Conservation (phyloP, 2,329 filamentous ascomycete species). For the Trichoderma hamatum region DNA sequence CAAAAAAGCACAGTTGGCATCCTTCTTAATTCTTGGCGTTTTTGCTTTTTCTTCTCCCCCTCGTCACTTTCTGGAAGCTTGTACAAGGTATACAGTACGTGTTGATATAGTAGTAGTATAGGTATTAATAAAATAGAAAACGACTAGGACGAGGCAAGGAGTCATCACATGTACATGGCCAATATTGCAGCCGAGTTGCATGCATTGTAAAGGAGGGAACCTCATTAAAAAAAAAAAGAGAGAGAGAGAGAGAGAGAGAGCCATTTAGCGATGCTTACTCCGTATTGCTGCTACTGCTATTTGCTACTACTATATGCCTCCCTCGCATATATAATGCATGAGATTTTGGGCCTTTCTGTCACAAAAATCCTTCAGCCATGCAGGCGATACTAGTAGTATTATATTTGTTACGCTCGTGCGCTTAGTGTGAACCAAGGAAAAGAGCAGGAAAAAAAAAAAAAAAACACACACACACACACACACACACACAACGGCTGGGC, state of each 20-base stretch:
- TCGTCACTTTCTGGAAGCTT: neutral
- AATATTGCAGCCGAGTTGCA: neutral
- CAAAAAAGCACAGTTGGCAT: neutral
- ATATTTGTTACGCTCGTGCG: neutral
- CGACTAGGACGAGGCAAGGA: neutral
- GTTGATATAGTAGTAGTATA: neutral
- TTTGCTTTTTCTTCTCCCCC: neutral
- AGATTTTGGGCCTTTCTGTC: neutral
- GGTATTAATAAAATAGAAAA: neutral
- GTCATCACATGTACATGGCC: neutral
- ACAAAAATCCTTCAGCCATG: slow-evolving; percentile 9
- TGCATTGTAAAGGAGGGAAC: neutral
- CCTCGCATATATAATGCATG: slow-evolving; percentile 1
- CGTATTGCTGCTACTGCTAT: neutral
- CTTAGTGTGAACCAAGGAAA: neutral
- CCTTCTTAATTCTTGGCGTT: neutral
- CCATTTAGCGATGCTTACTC: slow-evolving; percentile 3
- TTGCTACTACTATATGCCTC: neutral
- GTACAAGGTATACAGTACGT: neutral
- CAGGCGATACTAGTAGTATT: slow-evolving; percentile 17
- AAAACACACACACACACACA: too few relatives aligned
- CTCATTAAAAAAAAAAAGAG: neutral
- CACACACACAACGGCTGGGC: neutral
- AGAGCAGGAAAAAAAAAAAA: neutral
- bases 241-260: neutral